Percentiles rank a stretch among this genome's conserved stretches.
These are phyloP conservation scores for Penicillium canariense DNA, from an alignment of 495 filamentous ascomycete genomes.

Conservation along the genomic window DNA sequence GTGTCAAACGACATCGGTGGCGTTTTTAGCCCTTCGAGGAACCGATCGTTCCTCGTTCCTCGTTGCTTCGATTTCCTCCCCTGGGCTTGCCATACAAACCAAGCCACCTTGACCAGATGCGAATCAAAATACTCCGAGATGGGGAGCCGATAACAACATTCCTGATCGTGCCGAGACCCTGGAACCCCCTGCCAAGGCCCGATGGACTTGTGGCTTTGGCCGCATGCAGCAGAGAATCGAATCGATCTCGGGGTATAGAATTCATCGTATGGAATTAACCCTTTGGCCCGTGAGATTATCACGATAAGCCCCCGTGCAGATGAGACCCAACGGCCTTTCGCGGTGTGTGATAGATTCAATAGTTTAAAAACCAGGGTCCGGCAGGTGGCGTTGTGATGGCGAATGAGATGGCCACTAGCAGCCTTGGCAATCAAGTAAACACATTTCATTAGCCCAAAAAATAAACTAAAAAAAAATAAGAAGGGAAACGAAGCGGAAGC, in stretches of 20 bases:
- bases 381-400: slow-evolving; percentile 12
- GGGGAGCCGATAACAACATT: slow-evolving; percentile 25
- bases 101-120: slow-evolving; percentile 4
- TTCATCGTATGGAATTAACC: background rate
- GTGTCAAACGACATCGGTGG: slow-evolving; percentile 29
- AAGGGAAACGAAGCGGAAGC: slow-evolving; percentile 4
- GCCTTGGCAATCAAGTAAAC: background rate
- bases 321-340: slow-evolving; percentile 12
- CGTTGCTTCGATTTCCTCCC: background rate
- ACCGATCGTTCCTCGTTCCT: slow-evolving; percentile 16
- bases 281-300: background rate
- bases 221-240: slow-evolving; percentile 17
- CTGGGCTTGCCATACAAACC: background rate
- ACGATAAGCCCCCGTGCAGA: slow-evolving; percentile 19
- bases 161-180: slow-evolving; percentile 18
- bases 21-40: slow-evolving; percentile 21
- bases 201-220: background rate
- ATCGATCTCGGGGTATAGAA: background rate
- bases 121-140: slow-evolving; percentile 17
- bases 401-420: slow-evolving; percentile 1
- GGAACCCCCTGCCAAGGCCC: slow-evolving; percentile 10
- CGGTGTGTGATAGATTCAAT: slow-evolving; percentile 26
- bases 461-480: slow-evolving; percentile 3
- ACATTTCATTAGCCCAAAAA: background rate
- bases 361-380: slow-evolving; percentile 15